phyloP scores from a whole-genome alignment of 2,329 filamentous ascomycete genomes.

The Scedosporium apiospermum region DNA sequence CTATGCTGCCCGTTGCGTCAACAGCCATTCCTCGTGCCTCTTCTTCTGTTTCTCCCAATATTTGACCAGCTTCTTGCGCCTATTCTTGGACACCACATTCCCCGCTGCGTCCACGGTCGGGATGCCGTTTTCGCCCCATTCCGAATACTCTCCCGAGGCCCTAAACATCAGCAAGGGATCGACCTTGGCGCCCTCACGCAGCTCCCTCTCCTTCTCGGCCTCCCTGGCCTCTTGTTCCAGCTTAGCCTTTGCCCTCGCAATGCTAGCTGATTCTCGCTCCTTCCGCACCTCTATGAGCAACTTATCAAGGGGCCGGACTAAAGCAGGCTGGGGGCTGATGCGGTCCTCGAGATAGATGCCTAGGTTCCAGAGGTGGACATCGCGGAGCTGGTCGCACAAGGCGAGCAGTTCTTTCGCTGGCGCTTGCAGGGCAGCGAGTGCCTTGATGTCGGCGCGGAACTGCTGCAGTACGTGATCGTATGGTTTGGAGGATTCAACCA shows the following conservation, averaged over 20 bases:
- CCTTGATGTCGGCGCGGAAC: conserved; percentile 53
- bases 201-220: conserved; percentile 46
- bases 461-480: no score
- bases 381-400: conserved; percentile 72
- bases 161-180: conserved; percentile 35
- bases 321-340: conserved; percentile 51
- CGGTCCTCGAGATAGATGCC: conserved; percentile 86
- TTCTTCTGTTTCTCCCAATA: conserved; percentile 89
- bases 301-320: conserved; percentile 57
- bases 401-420: conserved; percentile 59
- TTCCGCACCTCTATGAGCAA: conserved; percentile 49
- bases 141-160: conserved; percentile 49
- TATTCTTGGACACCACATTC: conserved; percentile 70
- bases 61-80: conserved; percentile 75
- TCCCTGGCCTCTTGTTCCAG: conserved; percentile 39
- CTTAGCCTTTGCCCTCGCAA: conserved; percentile 40
- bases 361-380: conserved; percentile 70
- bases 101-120: conserved; percentile 70
- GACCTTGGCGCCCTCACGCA: conserved; percentile 42
- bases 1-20: no score
- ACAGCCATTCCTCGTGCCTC: conserved; percentile 49
- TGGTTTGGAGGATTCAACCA: no score
- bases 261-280: conserved; percentile 53
- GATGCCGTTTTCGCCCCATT: conserved; percentile 75
- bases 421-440: conserved; percentile 35